These are phyloP conservation scores for Coffea canephora DNA, from an alignment of 257 asterid genomes.

Conservation along the genomic window DNA sequence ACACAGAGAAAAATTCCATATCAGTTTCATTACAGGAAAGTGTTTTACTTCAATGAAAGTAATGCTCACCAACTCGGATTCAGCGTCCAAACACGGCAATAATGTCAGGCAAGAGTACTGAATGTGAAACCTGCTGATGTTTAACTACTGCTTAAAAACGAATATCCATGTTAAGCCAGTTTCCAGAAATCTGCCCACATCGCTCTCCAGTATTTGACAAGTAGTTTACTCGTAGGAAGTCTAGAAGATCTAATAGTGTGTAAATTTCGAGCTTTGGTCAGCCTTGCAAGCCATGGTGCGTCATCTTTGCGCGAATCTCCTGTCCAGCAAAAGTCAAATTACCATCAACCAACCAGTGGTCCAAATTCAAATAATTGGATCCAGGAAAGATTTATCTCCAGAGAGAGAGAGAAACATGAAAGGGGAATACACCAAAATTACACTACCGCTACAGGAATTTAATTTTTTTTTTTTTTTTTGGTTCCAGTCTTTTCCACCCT, in stretches of 20 bases:
- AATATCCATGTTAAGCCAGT: neutral
- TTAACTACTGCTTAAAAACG: neutral
- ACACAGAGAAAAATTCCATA: neutral
- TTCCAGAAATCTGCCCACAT: no score
- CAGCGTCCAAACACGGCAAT: neutral
- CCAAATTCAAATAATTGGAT: neutral
- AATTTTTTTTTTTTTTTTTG: neutral
- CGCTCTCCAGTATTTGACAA: no score
- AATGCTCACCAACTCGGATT: neutral
- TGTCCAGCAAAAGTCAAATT: slow-evolving; percentile 10
- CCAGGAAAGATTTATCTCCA: neutral
- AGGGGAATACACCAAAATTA: neutral
- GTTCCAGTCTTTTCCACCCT: neutral
- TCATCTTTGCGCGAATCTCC: neutral
- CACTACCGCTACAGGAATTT: neutral
- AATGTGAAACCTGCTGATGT: neutral
- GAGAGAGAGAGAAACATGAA: neutral
- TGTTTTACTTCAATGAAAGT: neutral
- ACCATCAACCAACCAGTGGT: slow-evolving; percentile 3
- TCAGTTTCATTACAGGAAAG: neutral
- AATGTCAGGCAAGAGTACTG: neutral
- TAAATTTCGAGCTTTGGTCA: slow-evolving; percentile 1
- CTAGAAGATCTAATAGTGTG: neutral
- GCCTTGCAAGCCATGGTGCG: neutral
- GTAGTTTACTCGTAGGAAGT: no score